phyloP scores from a whole-genome alignment of 2,329 filamentous ascomycete species.

The Pseudogymnoascus sp. region DNA sequence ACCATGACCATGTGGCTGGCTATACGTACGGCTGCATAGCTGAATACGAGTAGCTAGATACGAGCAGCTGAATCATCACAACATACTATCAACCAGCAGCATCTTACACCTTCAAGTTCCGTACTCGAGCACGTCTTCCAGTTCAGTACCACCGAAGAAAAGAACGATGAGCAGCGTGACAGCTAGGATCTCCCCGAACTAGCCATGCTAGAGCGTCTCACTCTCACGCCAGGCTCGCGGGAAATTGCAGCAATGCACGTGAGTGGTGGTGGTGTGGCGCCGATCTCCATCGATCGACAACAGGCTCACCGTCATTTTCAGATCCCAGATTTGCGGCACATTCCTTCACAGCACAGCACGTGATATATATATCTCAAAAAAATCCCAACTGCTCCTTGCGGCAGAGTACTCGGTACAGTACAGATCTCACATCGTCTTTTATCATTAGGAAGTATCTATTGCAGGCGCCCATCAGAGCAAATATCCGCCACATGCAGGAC shows the following conservation, averaged over 20 bases:
- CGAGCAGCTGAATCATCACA: not conserved
- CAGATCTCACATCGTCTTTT: conserved; percentile 1
- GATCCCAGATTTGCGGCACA: not conserved
- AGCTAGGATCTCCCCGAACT: not conserved
- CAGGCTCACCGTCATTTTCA: not conserved
- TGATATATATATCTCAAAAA: not conserved
- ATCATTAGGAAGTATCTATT: conserved; percentile 3
- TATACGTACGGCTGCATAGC: not conserved
- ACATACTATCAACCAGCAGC: not conserved
- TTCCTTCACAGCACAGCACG: not conserved
- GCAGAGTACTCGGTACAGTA: not conserved
- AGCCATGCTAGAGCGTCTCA: not conserved
- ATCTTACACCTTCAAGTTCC: not conserved
- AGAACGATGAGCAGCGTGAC: not conserved
- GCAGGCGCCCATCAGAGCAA: not conserved
- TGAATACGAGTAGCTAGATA: not conserved
- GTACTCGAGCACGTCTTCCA: not conserved
- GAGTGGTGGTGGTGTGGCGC: not conserved
- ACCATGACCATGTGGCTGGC: not conserved
- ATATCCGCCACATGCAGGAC: not conserved
- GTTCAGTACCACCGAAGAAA: not conserved
- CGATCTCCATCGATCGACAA: not conserved
- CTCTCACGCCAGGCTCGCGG: not conserved
- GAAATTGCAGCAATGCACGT: not conserved
- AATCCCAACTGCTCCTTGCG: not conserved